A percentile compares a stretch with the other conserved stretches of the same genome.
Evolutionary conservation across 371 early-diverging fungal genomes (phyloP).

Genomic region (Circinella umbellata): DNA sequence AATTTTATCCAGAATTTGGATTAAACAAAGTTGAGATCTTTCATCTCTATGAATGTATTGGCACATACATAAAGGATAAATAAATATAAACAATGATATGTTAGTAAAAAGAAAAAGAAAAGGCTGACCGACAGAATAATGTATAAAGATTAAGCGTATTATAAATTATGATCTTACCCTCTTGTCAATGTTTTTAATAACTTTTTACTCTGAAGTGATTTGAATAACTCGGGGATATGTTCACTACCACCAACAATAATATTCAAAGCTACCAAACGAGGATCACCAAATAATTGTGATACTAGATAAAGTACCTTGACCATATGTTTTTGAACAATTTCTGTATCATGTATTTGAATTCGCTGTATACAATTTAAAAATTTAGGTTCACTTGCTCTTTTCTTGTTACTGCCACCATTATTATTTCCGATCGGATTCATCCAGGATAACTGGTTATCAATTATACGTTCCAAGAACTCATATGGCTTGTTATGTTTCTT

Average conservation of each 20-base stretch:
- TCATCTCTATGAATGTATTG: conserved; percentile 49
- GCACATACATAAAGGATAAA: too few species aligned
- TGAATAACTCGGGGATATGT: conserved; percentile 53
- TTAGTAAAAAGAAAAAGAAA: too few species aligned
- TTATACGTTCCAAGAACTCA: background rate
- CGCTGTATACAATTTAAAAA: conserved; percentile 51
- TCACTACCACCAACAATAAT: conserved; percentile 58
- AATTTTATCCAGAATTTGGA: conserved; percentile 57
- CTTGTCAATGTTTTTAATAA: conserved; percentile 34
- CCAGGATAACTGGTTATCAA: conserved; percentile 1
- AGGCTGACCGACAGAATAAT: too few species aligned
- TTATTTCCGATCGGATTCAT: conserved; percentile 15
- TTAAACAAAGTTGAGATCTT: conserved; percentile 54
- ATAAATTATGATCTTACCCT: conserved; percentile 25
- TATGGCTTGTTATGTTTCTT: conserved; percentile 5
- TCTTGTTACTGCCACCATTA: background rate
- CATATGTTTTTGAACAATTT: conserved; percentile 39
- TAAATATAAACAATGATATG: too few species aligned
- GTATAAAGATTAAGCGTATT: too few species aligned
- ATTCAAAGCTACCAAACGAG: conserved; percentile 54
- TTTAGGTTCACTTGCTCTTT: conserved; percentile 1
- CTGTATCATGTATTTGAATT: conserved; percentile 44
- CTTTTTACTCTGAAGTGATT: conserved; percentile 22
- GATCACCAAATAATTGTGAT: conserved; percentile 35
- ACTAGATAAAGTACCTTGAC: conserved; percentile 41